Evolutionary conservation across 2,329 filamentous ascomycete genomes (phyloP).

Genomic region (Ceratocystis ficicola): DNA sequence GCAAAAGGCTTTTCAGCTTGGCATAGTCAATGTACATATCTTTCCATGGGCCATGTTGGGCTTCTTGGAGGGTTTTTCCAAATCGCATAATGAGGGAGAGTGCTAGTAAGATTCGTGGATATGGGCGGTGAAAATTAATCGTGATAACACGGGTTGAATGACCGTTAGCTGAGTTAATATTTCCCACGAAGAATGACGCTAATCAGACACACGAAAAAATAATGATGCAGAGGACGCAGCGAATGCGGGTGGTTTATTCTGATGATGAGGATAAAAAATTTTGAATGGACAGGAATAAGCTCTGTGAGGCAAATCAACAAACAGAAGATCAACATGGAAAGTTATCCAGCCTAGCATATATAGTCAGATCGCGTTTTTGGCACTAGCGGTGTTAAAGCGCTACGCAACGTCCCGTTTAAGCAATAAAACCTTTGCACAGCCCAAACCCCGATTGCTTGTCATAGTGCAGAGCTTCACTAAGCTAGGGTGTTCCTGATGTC

Average conservation of each 20-base stretch:
- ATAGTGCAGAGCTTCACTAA: conserved; percentile 4
- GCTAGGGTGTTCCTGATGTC: neutral
- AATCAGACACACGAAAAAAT: neutral
- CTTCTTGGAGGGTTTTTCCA: conserved; percentile 71
- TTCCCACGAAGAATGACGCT: neutral
- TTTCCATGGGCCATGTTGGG: conserved; percentile 78
- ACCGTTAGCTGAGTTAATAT: neutral
- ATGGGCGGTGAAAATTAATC: neutral
- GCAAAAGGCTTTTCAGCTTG: conserved; percentile 80
- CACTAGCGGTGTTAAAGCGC: conserved; percentile 1
- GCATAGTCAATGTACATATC: conserved; percentile 90
- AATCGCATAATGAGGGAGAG: conserved; percentile 60
- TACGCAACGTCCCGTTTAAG: conserved; percentile 5
- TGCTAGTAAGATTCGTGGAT: neutral
- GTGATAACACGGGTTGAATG: neutral
- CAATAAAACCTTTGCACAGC: conserved; percentile 9
- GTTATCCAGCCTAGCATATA: neutral
- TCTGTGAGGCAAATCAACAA: conserved; percentile 1
- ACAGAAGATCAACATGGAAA: neutral
- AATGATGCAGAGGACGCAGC: neutral
- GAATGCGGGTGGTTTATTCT: neutral
- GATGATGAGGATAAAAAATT: neutral
- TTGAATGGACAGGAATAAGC: neutral
- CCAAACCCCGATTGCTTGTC: neutral
- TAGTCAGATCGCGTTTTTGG: conserved; percentile 11